Base-by-base conservation (phyloP, 805 yeast genomes). In the Scheffersomyces stipitis region DNA sequence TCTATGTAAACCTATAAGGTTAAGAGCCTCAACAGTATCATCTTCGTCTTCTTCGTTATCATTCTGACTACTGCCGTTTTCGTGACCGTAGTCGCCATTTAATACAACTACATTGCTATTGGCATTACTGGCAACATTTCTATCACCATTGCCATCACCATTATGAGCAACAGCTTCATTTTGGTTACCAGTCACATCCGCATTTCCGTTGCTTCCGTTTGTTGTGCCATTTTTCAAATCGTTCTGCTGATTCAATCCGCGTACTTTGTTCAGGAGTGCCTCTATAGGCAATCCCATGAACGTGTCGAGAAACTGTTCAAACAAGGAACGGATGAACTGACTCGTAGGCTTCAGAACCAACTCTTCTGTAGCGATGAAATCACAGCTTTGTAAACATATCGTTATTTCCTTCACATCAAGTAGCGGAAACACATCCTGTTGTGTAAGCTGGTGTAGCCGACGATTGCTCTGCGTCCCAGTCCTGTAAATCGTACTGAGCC, bases 401-500 rank as follows among this genome's bases (percentile, higher is more conserved):
- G 80, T 73, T 15, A 83, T 66, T 49, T 83, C 88, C 26, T 73
- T 63, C 28, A 72, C 56, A 17, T 79, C 84, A n/a, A 83, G 66
- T 4, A 81, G 45, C 0, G 88, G 88, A 53, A 82, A 83, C 20
- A 72, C 69, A 46, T 78, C 83, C 28, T 60, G 50, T 6, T 39
- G 62, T 54, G 58, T 51, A 15, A 44, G 40, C 38, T 46, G 53
- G 39, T 34, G 51, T 27, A 39, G 46, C 33, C 48, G 51, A 22
- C 48, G 51, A 26, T 23, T 36, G 22, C 29, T 48, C 18, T 49
- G 38, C 26, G 35, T 50, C 10, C 63, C 58, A 14, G 57, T 44
- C 27, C 64, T 41, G 43, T 58, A 59, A 22, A 58, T 52, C 23
- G 62, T 51, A 34, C 61, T 57, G 37, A 54, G 56, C 23, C 66